Base-by-base conservation (phyloP, 2,329 filamentous ascomycete species). In the Penicillium nordicum region DNA sequence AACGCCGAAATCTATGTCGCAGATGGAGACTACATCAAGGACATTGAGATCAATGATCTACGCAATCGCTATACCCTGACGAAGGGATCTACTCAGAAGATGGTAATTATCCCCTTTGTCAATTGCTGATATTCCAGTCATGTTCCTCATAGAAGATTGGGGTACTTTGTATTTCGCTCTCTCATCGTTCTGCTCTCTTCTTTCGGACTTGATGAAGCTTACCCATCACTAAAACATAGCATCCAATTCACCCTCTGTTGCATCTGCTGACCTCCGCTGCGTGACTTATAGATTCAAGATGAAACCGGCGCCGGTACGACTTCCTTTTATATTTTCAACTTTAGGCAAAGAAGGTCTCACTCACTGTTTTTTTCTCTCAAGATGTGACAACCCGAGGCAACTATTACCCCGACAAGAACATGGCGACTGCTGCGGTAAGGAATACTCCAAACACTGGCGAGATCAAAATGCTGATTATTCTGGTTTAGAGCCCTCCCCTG, bases 231-330 rank as follows among this genome's bases (percentile, higher is more conserved):
- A 62, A 80, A 79, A 54, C 68, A 82, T 84, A 88, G 86, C 84
- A 77, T 74, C 59, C 69, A 59, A 65, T 67, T 66, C 75, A 75
- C 80, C 83, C 84, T 87, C 85, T 86, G 85, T 90, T 87, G 85
- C 89, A 90, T 86, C 86, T 94, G 91, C 92, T 97, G 86, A 97
- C 92, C 85, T 87, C 83, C 79, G 79, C 79, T 88, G 83, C 86
- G 84, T 94, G 87, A 86, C 78, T 89, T 89, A 70, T 92, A 99
- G 94, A 99, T 99, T 72, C 96, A 96, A 88, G 93, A 97, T 82
- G 91, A 97, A 72, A 97, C 93, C 87, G 94, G 94, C 84, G 93
- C 94, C 84, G 94, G 94, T 99, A 99, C 87, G 92, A 85, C 81
- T 74, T 77, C 75, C 68, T 59, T 62, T 68, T 68, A 65, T 58